Evolutionary conservation across 2,329 filamentous ascomycete species (phyloP), one percentile per base, ranked within the genome.

Genomic region (Microascus cirrosus): DNA sequence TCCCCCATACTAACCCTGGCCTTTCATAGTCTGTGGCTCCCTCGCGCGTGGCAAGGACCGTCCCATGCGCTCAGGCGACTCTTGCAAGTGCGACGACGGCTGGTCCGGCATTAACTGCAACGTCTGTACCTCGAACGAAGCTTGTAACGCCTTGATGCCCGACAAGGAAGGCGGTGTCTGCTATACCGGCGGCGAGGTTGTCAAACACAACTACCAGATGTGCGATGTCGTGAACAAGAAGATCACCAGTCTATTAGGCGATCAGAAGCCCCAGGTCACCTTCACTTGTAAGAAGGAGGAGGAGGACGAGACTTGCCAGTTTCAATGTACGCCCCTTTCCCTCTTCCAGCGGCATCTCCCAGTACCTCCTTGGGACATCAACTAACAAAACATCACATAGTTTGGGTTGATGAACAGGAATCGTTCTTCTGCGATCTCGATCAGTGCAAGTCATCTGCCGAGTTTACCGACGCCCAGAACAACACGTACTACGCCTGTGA

Each of bases 31-130:
- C 7, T 99, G 94, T 68, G 94, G 93, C 59, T 94, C 92, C 42
- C 78, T 96, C 48, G 83, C 89, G 45, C 86, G 90, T 65, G 92
- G 91, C 62, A 80, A 81, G 63, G 85, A 97, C 65, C 82, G 94
- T 64, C 82, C 86, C 24, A 85, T 89, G 68, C 83, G 94, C 67
- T 75, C 83, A 56, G 84, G 83, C 61, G 79, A 84, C 59, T 75
- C 78, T 48, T 99, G 94, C 73, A 76, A 90, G 50, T 99, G 94
- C 71, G 87, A 92, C 67, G 89, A 95, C 42, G 94, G 94, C 58
- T 99, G 94, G 94, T 83, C 83, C 48, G 94, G 94, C 62, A 93
- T 99, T 74, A 99, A 99, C 77, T 99, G 94, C 82, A 99, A 94
- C 66, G 90, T 99, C 59, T 99, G 94, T 73, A 85, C 87, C 60